phyloP scores from a whole-genome alignment of 2,329 filamentous ascomycete genomes.

The Colletotrichum sojae region DNA sequence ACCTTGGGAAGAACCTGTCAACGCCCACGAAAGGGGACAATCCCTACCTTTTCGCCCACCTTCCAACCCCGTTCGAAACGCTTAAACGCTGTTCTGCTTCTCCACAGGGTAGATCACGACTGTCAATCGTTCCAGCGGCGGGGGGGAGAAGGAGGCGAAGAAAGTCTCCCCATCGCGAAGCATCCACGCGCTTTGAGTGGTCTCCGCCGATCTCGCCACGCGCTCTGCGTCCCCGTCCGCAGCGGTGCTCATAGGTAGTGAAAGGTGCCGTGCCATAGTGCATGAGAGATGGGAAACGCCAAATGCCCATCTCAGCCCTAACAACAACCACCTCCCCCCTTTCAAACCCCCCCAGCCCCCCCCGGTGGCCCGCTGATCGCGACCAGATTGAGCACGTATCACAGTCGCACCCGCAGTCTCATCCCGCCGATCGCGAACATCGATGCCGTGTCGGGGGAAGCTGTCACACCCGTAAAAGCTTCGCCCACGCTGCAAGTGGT shows the following conservation, averaged over 20 bases:
- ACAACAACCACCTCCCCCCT: background rate
- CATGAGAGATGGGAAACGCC: background rate
- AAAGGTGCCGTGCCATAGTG: too few species aligned
- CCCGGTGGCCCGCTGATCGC: slow-evolving; percentile 9
- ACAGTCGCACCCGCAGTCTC: slow-evolving; percentile 9
- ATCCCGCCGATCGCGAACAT: slow-evolving; percentile 14
- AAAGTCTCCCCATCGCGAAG: background rate
- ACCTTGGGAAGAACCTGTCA: background rate
- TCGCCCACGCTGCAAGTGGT: background rate
- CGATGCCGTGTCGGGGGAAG: background rate
- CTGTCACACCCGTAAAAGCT: background rate
- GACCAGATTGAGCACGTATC: background rate
- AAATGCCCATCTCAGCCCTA: slow-evolving; percentile 11
- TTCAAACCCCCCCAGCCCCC: background rate
- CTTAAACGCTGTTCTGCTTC: too few species aligned
- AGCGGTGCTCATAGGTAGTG: too few species aligned
- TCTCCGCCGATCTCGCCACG: slow-evolving; percentile 18
- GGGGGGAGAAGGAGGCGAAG: background rate
- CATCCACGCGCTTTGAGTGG: background rate
- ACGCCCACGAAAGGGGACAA: background rate
- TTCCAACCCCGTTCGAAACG: slow-evolving; percentile 18
- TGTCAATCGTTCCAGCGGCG: background rate
- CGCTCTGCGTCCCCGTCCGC: background rate
- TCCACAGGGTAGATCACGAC: too few species aligned
- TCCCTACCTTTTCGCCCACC: slow-evolving; percentile 7